phyloP scores from a whole-genome alignment of 1,139 yeast species.

The Kurtzmaniella quercitrusa region DNA sequence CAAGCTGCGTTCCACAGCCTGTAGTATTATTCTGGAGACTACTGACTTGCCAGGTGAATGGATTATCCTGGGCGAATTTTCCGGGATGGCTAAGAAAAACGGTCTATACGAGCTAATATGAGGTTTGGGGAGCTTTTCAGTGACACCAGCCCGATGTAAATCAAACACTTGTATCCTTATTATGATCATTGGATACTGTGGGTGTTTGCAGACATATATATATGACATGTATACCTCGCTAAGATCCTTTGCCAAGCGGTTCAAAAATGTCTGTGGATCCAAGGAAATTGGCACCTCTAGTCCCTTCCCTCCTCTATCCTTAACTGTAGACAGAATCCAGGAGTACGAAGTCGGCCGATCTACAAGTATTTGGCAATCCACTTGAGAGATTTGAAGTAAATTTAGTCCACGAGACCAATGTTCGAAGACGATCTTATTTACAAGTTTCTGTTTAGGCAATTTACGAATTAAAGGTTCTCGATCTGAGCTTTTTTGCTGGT shows the following conservation, averaged over 20 bases:
- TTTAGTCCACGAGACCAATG: slow-evolving; percentile 65
- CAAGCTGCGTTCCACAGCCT: slow-evolving; percentile 52
- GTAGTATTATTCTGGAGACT: slow-evolving; percentile 52
- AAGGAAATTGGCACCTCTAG: slow-evolving; percentile 32
- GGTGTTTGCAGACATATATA: slow-evolving; percentile 65
- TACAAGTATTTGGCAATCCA: slow-evolving; percentile 62
- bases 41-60: slow-evolving; percentile 50
- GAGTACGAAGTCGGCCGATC: slow-evolving; percentile 48
- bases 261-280: slow-evolving; percentile 43
- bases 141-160: slow-evolving; percentile 17
- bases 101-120: slow-evolving; percentile 54
- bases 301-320: slow-evolving; percentile 26
- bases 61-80: slow-evolving; percentile 62
- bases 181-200: slow-evolving; percentile 54
- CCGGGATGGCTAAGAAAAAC: slow-evolving; percentile 61
- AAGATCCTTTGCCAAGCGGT: slow-evolving; percentile 43
- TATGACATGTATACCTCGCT: slow-evolving; percentile 51
- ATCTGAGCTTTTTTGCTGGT: neutral
- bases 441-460: slow-evolving; percentile 38
- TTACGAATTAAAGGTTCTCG: slow-evolving; percentile 6
- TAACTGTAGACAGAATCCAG: slow-evolving; percentile 60
- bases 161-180: slow-evolving; percentile 70
- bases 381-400: slow-evolving; percentile 64
- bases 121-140: slow-evolving; percentile 17
- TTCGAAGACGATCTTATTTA: slow-evolving; percentile 49